These are phyloP conservation scores for Rutstroemia sydowiana DNA, from an alignment of 2,329 filamentous ascomycete genomes.

Conservation along the genomic window DNA sequence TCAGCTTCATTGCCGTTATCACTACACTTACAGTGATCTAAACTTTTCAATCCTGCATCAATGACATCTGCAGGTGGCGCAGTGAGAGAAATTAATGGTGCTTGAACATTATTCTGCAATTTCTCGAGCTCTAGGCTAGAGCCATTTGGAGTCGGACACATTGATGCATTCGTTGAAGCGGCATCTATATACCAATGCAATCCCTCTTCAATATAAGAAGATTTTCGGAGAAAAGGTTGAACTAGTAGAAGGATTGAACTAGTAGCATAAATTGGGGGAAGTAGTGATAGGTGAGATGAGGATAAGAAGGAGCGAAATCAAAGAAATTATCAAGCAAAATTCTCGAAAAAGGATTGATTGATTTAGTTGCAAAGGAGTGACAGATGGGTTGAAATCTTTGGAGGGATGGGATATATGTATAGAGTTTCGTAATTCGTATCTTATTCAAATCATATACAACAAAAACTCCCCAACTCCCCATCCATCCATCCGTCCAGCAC, in stretches of 20 bases:
- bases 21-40: conserved; percentile 60
- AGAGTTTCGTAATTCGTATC: too few species aligned
- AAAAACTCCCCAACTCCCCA: too few species aligned
- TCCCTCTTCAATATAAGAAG: not conserved
- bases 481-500: too few species aligned
- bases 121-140: conserved; percentile 28
- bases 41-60: conserved; percentile 72
- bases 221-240: not conserved
- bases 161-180: conserved; percentile 27
- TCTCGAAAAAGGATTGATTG: too few species aligned
- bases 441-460: too few species aligned
- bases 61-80: conserved; percentile 32
- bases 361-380: not conserved
- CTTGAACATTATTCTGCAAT: conserved; percentile 18
- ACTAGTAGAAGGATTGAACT: conserved; percentile 8
- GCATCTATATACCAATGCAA: conserved; percentile 21
- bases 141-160: conserved; percentile 30
- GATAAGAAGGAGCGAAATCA: too few species aligned
- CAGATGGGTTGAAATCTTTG: not conserved
- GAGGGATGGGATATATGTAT: not conserved
- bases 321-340: not conserved
- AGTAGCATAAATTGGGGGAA: too few species aligned
- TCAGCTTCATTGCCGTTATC: not conserved
- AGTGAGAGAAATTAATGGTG: conserved; percentile 25
- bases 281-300: too few species aligned